A percentile compares a stretch with the other conserved stretches of the same genome.
These are phyloP conservation scores for Papiliotrema fonsecae DNA, from an alignment of 1,284 basidiomycete genomes.

Conservation along the genomic window DNA sequence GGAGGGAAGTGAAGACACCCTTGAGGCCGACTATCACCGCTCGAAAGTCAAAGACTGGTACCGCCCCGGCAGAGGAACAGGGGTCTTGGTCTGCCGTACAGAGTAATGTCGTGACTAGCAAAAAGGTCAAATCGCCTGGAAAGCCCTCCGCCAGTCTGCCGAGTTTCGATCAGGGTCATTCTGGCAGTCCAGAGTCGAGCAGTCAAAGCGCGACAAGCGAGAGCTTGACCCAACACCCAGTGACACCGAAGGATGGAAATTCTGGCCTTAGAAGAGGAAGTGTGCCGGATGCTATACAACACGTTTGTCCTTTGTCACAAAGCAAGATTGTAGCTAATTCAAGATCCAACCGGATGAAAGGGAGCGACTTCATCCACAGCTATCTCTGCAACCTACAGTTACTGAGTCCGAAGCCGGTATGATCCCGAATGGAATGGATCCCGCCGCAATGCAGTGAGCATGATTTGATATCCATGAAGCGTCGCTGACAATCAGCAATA, in stretches of 20 bases:
- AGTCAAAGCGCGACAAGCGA: slow-evolving; percentile 2
- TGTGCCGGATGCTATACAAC: not conserved
- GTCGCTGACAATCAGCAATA: slow-evolving; percentile 1
- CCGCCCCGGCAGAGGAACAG: too few species aligned
- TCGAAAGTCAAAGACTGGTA: too few species aligned
- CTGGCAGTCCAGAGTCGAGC: slow-evolving; percentile 3
- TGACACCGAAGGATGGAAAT: slow-evolving; percentile 1
- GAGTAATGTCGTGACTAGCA: too few species aligned
- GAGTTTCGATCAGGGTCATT: too few species aligned
- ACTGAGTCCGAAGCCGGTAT: not conserved
- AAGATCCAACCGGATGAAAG: too few species aligned
- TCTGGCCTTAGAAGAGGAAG: not conserved
- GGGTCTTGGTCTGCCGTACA: too few species aligned
- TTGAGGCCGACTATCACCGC: too few species aligned
- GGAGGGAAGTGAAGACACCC: too few species aligned
- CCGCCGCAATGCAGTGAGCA: not conserved
- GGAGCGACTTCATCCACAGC: not conserved
- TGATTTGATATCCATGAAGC: too few species aligned
- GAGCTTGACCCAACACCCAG: not conserved
- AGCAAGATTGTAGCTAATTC: too few species aligned
- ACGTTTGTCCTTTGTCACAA: not conserved
- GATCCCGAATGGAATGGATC: slow-evolving; percentile 3
- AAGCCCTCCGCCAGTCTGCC: too few species aligned
- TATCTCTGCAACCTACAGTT: not conserved
- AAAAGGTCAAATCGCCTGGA: too few species aligned